Evolutionary conservation across 345 rosid species (phyloP).

Genomic region (Turnera subulata): DNA sequence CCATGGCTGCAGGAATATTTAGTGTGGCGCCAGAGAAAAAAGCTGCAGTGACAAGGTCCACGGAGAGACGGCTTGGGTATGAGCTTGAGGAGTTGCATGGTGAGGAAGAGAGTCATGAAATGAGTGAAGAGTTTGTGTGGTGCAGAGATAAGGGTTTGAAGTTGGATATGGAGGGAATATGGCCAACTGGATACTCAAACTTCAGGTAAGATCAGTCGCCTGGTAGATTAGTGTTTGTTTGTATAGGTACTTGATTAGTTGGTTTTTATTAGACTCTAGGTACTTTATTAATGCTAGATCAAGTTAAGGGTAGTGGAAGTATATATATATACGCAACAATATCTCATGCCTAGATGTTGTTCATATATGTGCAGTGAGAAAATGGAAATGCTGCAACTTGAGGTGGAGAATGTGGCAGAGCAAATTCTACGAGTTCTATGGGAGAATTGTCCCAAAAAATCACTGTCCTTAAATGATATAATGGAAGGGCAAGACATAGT

Average conservation of each 20-base stretch:
- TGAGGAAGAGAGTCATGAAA: constrained; percentile 47
- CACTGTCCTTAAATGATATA: constrained; percentile 2
- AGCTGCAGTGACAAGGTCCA: constrained; percentile 35
- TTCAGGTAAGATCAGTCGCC: constrained; percentile 41
- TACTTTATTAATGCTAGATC: too few species aligned
- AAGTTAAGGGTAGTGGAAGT: too few species aligned
- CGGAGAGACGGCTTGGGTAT: constrained; percentile 47
- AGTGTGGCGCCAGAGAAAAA: constrained; percentile 35
- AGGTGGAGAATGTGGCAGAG: constrained; percentile 53
- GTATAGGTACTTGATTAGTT: too few species aligned
- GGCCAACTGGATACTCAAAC: constrained; percentile 53
- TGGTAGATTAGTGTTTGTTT: too few species aligned
- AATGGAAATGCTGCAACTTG: constrained; percentile 44
- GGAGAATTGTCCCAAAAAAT: constrained; percentile 15
- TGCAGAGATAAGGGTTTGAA: constrained; percentile 37
- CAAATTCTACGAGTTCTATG: constrained; percentile 24
- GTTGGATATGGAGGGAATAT: constrained; percentile 47
- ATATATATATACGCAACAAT: too few species aligned
- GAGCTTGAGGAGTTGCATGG: constrained; percentile 39
- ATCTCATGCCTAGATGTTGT: too few species aligned
- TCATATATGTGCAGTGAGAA: constrained; percentile 43
- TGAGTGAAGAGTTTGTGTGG: constrained; percentile 67
- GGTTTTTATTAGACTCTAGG: too few species aligned
- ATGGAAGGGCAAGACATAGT: constrained; percentile 18
- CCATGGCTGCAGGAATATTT: constrained; percentile 44